A percentile compares a stretch with the other conserved stretches of the same genome.
Evolutionary conservation across 2,329 filamentous ascomycete species (phyloP).

Genomic region (Colletotrichum sp.): DNA sequence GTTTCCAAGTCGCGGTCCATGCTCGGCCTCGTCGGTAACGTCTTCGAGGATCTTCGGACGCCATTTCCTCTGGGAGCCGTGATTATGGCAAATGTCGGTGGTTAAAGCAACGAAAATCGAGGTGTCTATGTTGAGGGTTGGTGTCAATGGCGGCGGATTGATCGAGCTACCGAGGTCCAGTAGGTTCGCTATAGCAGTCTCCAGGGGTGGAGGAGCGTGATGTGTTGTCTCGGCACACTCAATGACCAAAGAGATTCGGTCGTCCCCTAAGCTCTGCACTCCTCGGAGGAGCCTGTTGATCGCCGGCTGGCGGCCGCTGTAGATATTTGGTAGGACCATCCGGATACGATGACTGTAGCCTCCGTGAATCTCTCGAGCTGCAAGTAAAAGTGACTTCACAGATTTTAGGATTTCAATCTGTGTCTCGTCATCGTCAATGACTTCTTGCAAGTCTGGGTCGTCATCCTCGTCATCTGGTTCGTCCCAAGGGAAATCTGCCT

Average conservation of each 20-base stretch:
- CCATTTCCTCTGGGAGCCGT: conserved; percentile 36
- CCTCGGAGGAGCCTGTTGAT: conserved; percentile 35
- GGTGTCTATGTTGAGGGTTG: conserved; percentile 43
- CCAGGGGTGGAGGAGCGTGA: conserved; percentile 26
- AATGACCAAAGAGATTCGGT: conserved; percentile 34
- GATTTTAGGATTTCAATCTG: conserved; percentile 30
- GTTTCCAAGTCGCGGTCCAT: conserved; percentile 20
- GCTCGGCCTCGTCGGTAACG: conserved; percentile 15
- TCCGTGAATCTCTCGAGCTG: conserved; percentile 35
- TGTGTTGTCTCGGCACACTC: conserved; percentile 27
- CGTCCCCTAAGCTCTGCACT: conserved; percentile 30
- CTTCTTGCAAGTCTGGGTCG: conserved; percentile 33
- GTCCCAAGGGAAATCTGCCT: conserved; percentile 44
- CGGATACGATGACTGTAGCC: conserved; percentile 38
- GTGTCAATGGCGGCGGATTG: conserved; percentile 29
- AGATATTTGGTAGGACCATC: conserved; percentile 37
- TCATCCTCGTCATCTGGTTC: conserved; percentile 24
- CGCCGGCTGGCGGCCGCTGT: conserved; percentile 28
- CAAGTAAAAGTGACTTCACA: conserved; percentile 34
- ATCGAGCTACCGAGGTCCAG: conserved; percentile 29
- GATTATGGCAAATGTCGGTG: conserved; percentile 42
- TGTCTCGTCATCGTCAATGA: conserved; percentile 39
- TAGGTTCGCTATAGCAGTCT: conserved; percentile 33
- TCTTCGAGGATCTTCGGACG: conserved; percentile 23
- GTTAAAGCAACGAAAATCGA: conserved; percentile 44